Evolutionary conservation across 805 yeast genomes (phyloP), one percentile per base, ranked within the genome.

Genomic region (Grigorovia jiainica): DNA sequence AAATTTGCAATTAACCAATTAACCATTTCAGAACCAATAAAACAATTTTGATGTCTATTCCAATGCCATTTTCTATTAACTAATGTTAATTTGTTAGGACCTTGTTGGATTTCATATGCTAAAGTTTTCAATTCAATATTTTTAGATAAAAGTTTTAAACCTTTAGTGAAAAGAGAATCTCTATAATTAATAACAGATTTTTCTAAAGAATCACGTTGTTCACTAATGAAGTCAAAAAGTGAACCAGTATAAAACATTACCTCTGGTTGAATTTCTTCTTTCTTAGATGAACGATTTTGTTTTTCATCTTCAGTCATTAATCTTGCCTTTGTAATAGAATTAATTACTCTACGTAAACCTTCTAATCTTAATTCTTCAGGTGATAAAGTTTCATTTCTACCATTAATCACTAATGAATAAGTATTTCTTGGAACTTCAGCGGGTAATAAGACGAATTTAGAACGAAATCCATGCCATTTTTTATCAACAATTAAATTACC

Each of bases 291-390:
- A 20, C 47, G 50, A 38, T 59, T 58, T 34, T 52, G 57, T 44
- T 56, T 53, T 32, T 72, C 75, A 35, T 67, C 69, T 5, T 60
- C 59, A 0, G 78, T 61, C 39, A 64, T 63, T 49, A 72, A 72
- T 36, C 71, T 66, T 2, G 80, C 74, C 47, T 78, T 71, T 48
- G 81, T 79, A 11, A 87, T 73, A 23, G 75, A 61, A 1, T 76
- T 68, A 44, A 81, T 80, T 46, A 85, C 63, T 36, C 78, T 76
- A 36, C 90, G 67, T 17, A 90, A 65, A 0, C 97, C 98, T 58
- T 90, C 97, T n/a, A 90, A 72, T 43, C 95, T 66, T n/a, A 83
- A 74, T 60, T 90, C 97, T 56, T 90, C 98, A 3, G 82, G 78
- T 0, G 78, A 74, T 39, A 89, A 65, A 20, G 72, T 70, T 50